Conservation (phyloP, 2,329 filamentous ascomycete genomes). For the Phialemonium atrogriseum region DNA sequence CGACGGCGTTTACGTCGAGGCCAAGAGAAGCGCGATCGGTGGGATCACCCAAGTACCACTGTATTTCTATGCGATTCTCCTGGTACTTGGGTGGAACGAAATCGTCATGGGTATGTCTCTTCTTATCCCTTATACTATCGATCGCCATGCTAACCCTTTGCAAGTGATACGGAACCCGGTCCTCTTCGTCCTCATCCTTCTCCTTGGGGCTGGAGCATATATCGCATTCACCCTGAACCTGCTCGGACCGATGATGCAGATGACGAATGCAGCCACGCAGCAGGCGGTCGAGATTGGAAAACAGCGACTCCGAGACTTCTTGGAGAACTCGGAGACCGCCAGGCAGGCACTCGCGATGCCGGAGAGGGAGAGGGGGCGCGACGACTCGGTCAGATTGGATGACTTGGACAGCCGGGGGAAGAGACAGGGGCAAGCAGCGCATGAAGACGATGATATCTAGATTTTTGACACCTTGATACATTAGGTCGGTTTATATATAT, state of each 20-base stretch:
- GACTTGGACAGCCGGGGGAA: conserved; percentile 52
- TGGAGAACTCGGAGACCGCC: conserved; percentile 79
- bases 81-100: conserved; percentile 98
- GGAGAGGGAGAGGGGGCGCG: conserved; percentile 30
- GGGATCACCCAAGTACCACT: conserved; percentile 88
- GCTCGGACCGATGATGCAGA: conserved; percentile 91
- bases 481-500: no score
- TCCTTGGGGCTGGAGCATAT: conserved; percentile 70
- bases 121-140: conserved; percentile 1
- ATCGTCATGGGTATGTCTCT: conserved; percentile 72
- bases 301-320: conserved; percentile 80
- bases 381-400: conserved; percentile 47
- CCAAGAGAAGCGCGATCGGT: conserved; percentile 92
- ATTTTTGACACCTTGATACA: no score
- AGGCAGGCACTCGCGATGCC: conserved; percentile 76
- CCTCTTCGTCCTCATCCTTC: conserved; percentile 81
- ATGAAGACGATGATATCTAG: conserved; percentile 55
- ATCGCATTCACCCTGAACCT: conserved; percentile 90
- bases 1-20: conserved; percentile 95
- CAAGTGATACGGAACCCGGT: conserved; percentile 86
- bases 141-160: conserved; percentile 7
- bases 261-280: conserved; percentile 78
- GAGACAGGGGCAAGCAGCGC: conserved; percentile 25
- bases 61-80: conserved; percentile 85
- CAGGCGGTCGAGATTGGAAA: conserved; percentile 91